Evolutionary conservation across 78 protist species (phyloP), one percentile per base, ranked within the genome.

Genomic region (Acrasis kona): DNA sequence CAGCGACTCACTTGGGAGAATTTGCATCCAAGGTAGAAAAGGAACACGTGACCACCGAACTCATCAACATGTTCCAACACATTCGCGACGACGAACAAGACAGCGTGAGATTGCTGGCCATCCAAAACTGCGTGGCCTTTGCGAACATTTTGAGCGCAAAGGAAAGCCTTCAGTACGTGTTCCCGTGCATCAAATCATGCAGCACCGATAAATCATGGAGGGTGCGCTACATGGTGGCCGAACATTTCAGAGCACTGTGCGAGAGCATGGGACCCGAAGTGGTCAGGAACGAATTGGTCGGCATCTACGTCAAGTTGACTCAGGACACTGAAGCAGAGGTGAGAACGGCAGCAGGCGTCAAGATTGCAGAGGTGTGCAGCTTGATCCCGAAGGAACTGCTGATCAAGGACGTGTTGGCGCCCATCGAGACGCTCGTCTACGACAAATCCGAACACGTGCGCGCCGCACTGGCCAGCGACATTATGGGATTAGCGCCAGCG

Each of bases 311-410:
- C 12, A 39, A 77, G 35, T 83, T 93, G 39, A 71, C 89, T 41
- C 74, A 86, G 72, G 99, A 97, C 77, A 19, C 84, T n/a, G 99
- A 95, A 79, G 93, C 97, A 0, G 98, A 95, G 78, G 97, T 97
- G 27, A 90, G 99, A 42, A 87, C 98, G 0, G 92, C 90, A 1
- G 97, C 98, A 5, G 90, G 95, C 9, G n/a, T 38, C 41, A 81
- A 89, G 79, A 79, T 91, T 8, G 34, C 92, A 9, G 86, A 29
- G 37, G 79, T 92, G 27, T 70, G 81, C 77, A 10, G 41, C 34
- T 34, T 74, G 31, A 38, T 90, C 7, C 40, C 86, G 39, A 74
- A 73, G 77, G 89, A 70, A 28, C 1, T 27, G 2, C 35, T 1
- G 9, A 1, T 7, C 19, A 41, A 50, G 77, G 31, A 37, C 9